A percentile compares a stretch with the other conserved stretches of the same genome.
phyloP scores from a whole-genome alignment of 2,329 filamentous ascomycete species.

The Sporothrix sp. region DNA sequence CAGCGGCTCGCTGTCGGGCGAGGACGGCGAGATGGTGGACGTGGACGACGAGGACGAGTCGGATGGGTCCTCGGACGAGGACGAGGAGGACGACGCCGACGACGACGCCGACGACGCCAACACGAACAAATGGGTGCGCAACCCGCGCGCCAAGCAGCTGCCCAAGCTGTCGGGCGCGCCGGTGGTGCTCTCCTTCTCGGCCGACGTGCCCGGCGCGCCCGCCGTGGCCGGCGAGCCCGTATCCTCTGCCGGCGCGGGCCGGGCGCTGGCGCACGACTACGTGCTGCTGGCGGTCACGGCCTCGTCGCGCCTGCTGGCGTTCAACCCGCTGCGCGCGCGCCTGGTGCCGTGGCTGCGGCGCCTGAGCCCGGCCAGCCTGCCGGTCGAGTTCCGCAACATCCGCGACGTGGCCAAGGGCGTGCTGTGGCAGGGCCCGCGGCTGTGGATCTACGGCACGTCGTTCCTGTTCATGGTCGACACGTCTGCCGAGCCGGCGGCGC shows the following conservation, averaged over 20 bases:
- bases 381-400: constrained; percentile 61
- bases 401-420: constrained; percentile 75
- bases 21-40: constrained; percentile 18
- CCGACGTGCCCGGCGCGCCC: constrained; percentile 31
- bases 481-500: constrained; percentile 42
- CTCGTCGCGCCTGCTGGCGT: constrained; percentile 59
- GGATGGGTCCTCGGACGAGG: constrained; percentile 30
- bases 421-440: constrained; percentile 67
- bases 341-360: constrained; percentile 78
- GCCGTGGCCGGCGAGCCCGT: constrained; percentile 11
- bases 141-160: constrained; percentile 58
- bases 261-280: constrained; percentile 34
- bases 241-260: no score
- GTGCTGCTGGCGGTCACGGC: constrained; percentile 44
- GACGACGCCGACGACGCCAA: not conserved
- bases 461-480: constrained; percentile 94
- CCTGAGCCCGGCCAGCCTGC: constrained; percentile 68
- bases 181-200: constrained; percentile 58
- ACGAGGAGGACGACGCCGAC: constrained; percentile 24
- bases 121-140: constrained; percentile 55
- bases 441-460: constrained; percentile 79
- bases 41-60: constrained; percentile 25
- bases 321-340: constrained; percentile 66
- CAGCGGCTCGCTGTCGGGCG: constrained; percentile 19
- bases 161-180: constrained; percentile 58